Conservation (phyloP, 140 eudicot species). For the Flaveria floridana region DNA sequence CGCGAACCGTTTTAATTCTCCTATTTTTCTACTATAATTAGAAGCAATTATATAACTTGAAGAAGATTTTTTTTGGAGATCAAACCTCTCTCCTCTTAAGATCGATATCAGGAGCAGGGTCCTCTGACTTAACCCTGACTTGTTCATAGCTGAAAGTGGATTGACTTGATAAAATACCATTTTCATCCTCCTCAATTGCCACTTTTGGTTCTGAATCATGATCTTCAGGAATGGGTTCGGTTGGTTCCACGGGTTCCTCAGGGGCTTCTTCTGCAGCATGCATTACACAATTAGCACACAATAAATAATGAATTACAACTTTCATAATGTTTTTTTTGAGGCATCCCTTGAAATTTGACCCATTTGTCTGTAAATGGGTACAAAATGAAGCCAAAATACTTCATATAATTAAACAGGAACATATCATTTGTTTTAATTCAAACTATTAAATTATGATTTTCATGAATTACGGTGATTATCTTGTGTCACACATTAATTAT, state of each 20-base stretch:
- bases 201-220: constrained; percentile 55
- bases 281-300: background rate
- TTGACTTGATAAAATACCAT: constrained; percentile 54
- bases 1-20: background rate
- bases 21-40: background rate
- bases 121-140: constrained; percentile 70
- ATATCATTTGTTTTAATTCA: background rate
- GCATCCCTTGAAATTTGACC: background rate
- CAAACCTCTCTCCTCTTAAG: constrained; percentile 82
- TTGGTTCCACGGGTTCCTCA: constrained; percentile 50
- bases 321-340: background rate
- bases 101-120: constrained; percentile 78
- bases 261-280: constrained; percentile 37
- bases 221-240: constrained; percentile 49
- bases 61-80: background rate
- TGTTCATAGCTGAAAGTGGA: constrained; percentile 71
- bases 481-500: background rate
- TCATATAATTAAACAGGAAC: background rate
- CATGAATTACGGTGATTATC: background rate
- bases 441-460: background rate
- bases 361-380: background rate
- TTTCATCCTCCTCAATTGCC: constrained; percentile 58
- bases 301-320: background rate
- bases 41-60: background rate
- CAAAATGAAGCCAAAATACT: background rate